phyloP scores from a whole-genome alignment of 768 basidiomycete species.

The Psilocybe sp. region DNA sequence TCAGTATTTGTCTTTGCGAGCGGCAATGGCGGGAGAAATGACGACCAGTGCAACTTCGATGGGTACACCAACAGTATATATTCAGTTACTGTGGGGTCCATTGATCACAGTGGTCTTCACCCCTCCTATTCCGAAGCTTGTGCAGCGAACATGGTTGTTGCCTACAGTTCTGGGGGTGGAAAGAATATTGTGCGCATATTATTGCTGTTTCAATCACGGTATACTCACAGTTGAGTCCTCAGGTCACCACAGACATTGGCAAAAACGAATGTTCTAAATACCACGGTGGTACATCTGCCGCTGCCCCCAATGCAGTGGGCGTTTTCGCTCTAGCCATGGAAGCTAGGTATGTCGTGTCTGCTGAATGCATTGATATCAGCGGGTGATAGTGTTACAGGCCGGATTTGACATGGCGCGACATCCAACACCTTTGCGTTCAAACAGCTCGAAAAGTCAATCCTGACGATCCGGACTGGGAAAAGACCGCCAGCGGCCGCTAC shows the following conservation, averaged over 20 bases:
- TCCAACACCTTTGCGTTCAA: conserved; percentile 83
- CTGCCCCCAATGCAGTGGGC: conserved; percentile 93
- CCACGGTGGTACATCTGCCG: conserved; percentile 96
- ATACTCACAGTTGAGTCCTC: conserved; percentile 7
- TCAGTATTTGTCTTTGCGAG: conserved; percentile 95
- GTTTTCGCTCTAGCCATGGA: conserved; percentile 88
- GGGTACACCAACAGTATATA: conserved; percentile 98
- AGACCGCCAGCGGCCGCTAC: conserved; percentile 60
- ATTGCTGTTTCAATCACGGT: neutral
- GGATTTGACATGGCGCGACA: conserved; percentile 95
- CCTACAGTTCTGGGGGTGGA: conserved; percentile 91
- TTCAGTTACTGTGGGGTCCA: conserved; percentile 88
- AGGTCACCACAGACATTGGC: conserved; percentile 94
- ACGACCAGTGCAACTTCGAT: conserved; percentile 99
- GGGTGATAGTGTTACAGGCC: conserved; percentile 50
- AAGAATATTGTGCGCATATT: conserved; percentile 79
- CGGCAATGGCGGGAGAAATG: conserved; percentile 86
- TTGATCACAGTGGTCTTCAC: conserved; percentile 90
- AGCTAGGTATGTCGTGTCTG: conserved; percentile 54
- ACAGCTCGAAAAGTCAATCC: conserved; percentile 77
- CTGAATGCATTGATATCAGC: neutral
- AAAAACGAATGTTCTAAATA: conserved; percentile 70
- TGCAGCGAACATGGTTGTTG: conserved; percentile 93
- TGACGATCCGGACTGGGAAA: conserved; percentile 92
- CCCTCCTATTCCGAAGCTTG: conserved; percentile 96